Base-by-base conservation (phyloP, 2,329 filamentous ascomycete species). In the Periconia sp. region DNA sequence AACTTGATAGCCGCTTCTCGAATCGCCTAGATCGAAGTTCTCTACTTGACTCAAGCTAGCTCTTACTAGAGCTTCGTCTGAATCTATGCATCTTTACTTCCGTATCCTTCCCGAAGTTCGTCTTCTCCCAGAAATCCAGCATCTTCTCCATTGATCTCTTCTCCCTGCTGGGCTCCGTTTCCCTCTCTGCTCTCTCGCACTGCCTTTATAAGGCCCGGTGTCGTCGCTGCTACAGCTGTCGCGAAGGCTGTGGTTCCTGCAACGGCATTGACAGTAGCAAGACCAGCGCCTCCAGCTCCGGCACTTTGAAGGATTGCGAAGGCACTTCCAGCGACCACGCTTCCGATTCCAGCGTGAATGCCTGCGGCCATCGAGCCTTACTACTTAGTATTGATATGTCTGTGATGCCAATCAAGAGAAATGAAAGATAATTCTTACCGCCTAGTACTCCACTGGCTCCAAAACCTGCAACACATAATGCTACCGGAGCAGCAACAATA, bases 301-400 rank as follows among this genome's bases (percentile, higher is more conserved):
- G 58, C 56, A 33, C 56, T 58, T 28, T 58, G 54, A 5, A 59
- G 38, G 16, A 53, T 23, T 0, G 55, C 48, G 34, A 60, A 60
- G 0, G 38, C 15, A 18, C 54, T 54, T 5, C 45, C 43, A 25
- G 51, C 45, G 15, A 40, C 46, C 7, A 59, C 49, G n/a, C 36
- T 41, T 2, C 52, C 56, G 6, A 54, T 46, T 21, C 25, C 23
- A 6, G 31, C 43, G 17, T 46, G 32, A 18, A 36, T 21, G 10
- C 28, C 35, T 10, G 41, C 41, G 8, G 41, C 41, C 7, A 39
- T 3, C 5, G 36, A 40, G 3, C 33, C 37, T 41, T n/a, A n/a
- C n/a, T n/a, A n/a, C n/a, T n/a, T n/a, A n/a, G n/a, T n/a, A n/a
- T n/a, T n/a, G 13, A 8, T 9, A 23, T n/a, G 7, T 39, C 2